A percentile compares a stretch with the other conserved stretches of the same genome.
These are phyloP conservation scores for Naganishia friedmannii DNA, from an alignment of 768 basidiomycete genomes.

Conservation along the genomic window DNA sequence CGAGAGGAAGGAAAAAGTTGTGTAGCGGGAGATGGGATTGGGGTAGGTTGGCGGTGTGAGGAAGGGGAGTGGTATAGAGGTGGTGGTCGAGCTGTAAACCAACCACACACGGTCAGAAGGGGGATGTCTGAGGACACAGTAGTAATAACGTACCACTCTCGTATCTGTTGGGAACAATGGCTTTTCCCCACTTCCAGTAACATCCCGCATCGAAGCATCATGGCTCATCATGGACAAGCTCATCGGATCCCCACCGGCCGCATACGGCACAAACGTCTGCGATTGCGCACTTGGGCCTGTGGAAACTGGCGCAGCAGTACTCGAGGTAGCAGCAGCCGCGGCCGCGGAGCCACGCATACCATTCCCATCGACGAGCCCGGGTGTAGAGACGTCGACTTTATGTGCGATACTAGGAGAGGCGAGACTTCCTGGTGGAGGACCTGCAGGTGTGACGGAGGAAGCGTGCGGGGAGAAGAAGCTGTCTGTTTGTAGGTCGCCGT, in stretches of 20 bases:
- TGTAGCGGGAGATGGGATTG: slow-evolving; percentile 52
- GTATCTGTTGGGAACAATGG: slow-evolving; percentile 27
- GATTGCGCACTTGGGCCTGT: slow-evolving; percentile 10
- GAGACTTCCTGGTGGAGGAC: slow-evolving; percentile 10
- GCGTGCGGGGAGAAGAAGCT: slow-evolving; percentile 16
- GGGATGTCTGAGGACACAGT: background rate
- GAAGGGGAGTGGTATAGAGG: slow-evolving; percentile 72
- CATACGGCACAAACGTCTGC: slow-evolving; percentile 1
- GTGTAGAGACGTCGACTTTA: slow-evolving; percentile 13
- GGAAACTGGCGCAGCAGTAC: background rate
- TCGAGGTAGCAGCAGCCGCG: background rate
- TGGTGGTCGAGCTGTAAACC: slow-evolving; percentile 76
- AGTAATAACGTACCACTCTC: background rate
- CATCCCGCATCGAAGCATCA: background rate
- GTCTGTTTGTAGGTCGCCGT: slow-evolving; percentile 20
- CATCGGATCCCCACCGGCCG: background rate
- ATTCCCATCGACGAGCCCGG: slow-evolving; percentile 17
- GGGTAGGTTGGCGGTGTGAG: slow-evolving; percentile 59
- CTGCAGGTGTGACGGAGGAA: background rate
- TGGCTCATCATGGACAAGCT: slow-evolving; percentile 12
- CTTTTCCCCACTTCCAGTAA: slow-evolving; percentile 19
- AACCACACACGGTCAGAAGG: background rate
- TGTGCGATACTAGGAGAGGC: slow-evolving; percentile 13
- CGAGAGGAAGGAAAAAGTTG: slow-evolving; percentile 80
- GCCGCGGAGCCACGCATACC: slow-evolving; percentile 9